Conservation (phyloP, 2,329 filamentous ascomycete genomes). For the Alternaria brassicicola region DNA sequence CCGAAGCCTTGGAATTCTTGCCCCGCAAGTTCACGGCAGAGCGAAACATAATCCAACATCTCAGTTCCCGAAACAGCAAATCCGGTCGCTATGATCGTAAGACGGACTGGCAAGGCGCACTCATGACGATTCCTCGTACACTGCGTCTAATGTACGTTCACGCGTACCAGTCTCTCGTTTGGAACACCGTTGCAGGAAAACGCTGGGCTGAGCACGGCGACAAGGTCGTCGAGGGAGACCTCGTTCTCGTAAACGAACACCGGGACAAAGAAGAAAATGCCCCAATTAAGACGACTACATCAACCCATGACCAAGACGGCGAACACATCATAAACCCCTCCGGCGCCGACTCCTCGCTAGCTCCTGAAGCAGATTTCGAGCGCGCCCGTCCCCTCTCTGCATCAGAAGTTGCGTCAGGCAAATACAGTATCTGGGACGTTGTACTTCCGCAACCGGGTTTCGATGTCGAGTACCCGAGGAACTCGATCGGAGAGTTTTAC, state of each 20-base stretch:
- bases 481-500: conserved; percentile 85
- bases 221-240: conserved; percentile 80
- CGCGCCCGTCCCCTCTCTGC: conserved; percentile 76
- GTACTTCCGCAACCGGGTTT: conserved; percentile 93
- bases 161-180: conserved; percentile 92
- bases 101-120: conserved; percentile 79
- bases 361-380: conserved; percentile 63
- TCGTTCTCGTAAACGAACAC: conserved; percentile 72
- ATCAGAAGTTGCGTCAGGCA: conserved; percentile 77
- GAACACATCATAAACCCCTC: conserved; percentile 69
- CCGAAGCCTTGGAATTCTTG: conserved; percentile 69
- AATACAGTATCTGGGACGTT: conserved; percentile 82
- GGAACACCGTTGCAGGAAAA: conserved; percentile 84
- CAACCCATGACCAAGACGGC: conserved; percentile 62
- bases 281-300: conserved; percentile 31
- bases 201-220: conserved; percentile 78
- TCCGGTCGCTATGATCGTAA: conserved; percentile 56
- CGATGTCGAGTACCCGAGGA: conserved; percentile 84
- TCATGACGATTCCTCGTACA: conserved; percentile 79
- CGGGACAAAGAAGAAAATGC: conserved; percentile 50
- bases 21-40: conserved; percentile 86
- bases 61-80: conserved; percentile 57
- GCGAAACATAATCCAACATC: conserved; percentile 75
- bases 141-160: conserved; percentile 94
- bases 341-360: conserved; percentile 61